phyloP scores from a whole-genome alignment of 495 filamentous ascomycete genomes.

The Parathielavia appendiculata region DNA sequence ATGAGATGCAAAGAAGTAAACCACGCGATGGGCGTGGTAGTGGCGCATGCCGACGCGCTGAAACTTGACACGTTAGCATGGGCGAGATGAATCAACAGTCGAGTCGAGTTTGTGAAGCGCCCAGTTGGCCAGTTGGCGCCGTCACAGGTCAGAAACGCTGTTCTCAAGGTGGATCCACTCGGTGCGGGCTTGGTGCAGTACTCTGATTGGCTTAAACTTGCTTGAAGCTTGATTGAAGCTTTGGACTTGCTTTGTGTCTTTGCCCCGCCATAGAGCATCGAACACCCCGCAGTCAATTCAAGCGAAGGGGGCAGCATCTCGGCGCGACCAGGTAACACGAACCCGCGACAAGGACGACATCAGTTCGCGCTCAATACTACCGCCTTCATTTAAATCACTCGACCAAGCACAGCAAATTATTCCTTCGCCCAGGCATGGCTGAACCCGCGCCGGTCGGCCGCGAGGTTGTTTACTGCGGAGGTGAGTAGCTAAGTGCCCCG shows the following conservation, averaged over 20 bases:
- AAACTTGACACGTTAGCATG: background rate
- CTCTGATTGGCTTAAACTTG: conserved; percentile 6
- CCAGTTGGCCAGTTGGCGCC: conserved; percentile 2
- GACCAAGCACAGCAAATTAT: background rate
- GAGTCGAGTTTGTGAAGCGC: background rate
- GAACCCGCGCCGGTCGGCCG: conserved; percentile 25
- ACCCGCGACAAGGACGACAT: conserved; percentile 11
- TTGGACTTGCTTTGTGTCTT: background rate
- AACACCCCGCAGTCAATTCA: conserved; percentile 21
- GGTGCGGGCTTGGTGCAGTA: too few species aligned
- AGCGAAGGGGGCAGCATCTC: conserved; percentile 20
- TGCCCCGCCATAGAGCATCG: conserved; percentile 27
- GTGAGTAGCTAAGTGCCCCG: conserved; percentile 19
- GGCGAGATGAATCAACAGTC: background rate
- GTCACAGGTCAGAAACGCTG: conserved; percentile 1
- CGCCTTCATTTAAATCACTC: background rate
- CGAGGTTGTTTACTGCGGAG: conserved; percentile 33
- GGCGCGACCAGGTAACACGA: conserved; percentile 5
- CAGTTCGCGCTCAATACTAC: conserved; percentile 11
- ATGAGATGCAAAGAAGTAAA: background rate
- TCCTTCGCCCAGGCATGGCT: conserved; percentile 24
- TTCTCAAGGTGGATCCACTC: conserved; percentile 9
- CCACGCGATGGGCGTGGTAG: background rate
- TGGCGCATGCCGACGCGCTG: background rate
- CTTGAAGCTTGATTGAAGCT: too few species aligned